Evolutionary conservation across 108 stramenopile species (phyloP), one percentile per base, ranked within the genome.

Genomic region (Skeletonema tropicum): DNA sequence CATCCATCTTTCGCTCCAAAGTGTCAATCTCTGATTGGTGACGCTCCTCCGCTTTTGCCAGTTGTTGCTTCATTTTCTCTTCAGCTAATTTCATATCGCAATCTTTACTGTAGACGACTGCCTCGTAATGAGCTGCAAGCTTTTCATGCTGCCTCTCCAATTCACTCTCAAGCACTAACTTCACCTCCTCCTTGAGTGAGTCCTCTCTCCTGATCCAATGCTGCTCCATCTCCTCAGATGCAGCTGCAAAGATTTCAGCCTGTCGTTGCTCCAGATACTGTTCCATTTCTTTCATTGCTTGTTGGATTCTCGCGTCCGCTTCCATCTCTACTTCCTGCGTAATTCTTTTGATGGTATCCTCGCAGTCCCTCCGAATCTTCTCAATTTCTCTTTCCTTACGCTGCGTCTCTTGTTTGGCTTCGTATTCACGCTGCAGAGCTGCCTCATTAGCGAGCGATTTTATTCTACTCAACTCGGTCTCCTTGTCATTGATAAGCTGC

Each of bases 401-500:
- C 6, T 23, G 19, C 7, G 23, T 5, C 10, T 55, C 52, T n/a
- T 55, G 23, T 23, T 6, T 55, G 15, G 23, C 23, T 55, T 55
- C 52, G 7, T 55, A 23, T 10, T 55, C 52, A 10, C 52, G 19
- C 23, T 55, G 52, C 0, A 55, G 9, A 23, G 52, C 52, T 0
- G 52, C 52, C 9, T 55, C 23, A 23, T 21, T 23, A 2, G 52
- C 52, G 1, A 55, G 23, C 5, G 52, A 55, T 55, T 23, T 15
- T 0, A 55, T 55, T 23, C 17, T 55, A 5, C 3, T 23, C 6
- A 55, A 23, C 23, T 55, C 52, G 5, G 52, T 55, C 52, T 55
- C 52, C 52, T 55, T 55, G 52, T 55, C 52, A 55, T 55, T 55
- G 52, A 55, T 55, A 8, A 55, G 52, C 52, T 55, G 52, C 52